Conservation (phyloP, 129 eudicot species). For the Logfia minima region DNA sequence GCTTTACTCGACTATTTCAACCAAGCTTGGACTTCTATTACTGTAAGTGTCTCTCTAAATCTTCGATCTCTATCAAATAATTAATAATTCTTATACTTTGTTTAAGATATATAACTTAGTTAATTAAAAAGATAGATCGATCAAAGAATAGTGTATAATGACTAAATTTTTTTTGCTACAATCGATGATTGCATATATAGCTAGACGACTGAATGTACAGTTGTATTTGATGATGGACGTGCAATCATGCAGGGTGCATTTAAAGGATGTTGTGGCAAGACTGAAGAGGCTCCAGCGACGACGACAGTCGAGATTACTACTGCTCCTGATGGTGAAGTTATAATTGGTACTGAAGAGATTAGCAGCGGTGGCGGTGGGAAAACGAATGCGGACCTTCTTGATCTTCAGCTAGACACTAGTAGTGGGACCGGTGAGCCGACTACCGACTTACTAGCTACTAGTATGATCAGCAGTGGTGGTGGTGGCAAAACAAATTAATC, state of each 20-base stretch:
- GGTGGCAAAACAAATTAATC: constrained; percentile 12
- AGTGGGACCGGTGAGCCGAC: not conserved
- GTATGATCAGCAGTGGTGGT: constrained; percentile 35
- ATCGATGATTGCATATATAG: too few relatives aligned
- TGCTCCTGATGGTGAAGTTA: constrained; percentile 12
- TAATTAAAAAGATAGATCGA: too few relatives aligned
- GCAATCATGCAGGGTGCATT: constrained; percentile 20
- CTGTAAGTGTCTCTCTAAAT: constrained; percentile 16
- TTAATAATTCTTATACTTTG: too few relatives aligned
- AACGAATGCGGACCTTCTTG: constrained; percentile 15
- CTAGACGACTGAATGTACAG: not conserved
- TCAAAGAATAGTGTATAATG: too few relatives aligned
- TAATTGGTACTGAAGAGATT: not conserved
- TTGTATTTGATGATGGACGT: not conserved
- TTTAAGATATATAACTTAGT: too few relatives aligned
- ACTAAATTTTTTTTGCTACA: too few relatives aligned
- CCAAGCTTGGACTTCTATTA: constrained; percentile 28
- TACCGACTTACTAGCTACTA: constrained; percentile 18
- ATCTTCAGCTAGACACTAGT: constrained; percentile 6
- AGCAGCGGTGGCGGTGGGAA: constrained; percentile 24
- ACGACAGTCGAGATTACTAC: constrained; percentile 25
- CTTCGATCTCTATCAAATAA: not conserved
- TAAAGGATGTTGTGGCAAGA: constrained; percentile 32
- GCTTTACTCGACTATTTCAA: constrained; percentile 21
- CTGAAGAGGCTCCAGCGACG: constrained; percentile 6